A percentile compares a stretch with the other conserved stretches of the same genome.
Conservation (phyloP, 2,329 filamentous ascomycete species). For the Colletotrichum sp. region DNA sequence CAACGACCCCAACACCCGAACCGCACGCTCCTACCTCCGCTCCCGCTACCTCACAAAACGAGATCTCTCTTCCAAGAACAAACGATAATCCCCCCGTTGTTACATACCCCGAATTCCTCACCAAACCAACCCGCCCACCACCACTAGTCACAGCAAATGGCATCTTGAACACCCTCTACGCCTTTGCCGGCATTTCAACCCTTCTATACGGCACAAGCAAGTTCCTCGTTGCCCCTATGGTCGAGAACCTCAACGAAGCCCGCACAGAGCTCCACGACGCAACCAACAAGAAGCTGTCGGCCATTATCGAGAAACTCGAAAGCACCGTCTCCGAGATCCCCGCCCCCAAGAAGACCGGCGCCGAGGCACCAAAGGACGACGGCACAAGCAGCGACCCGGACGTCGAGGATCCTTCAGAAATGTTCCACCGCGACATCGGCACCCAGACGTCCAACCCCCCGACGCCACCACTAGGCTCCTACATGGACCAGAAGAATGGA, state of each 20-base stretch:
- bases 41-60: not conserved
- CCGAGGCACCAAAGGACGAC: constrained; percentile 17
- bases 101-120: constrained; percentile 74
- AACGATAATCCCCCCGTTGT: constrained; percentile 63
- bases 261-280: constrained; percentile 58
- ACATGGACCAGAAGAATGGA: not conserved
- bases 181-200: constrained; percentile 62
- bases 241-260: constrained; percentile 55
- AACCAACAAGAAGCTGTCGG: constrained; percentile 48
- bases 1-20: not conserved
- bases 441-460: constrained; percentile 69
- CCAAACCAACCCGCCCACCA: constrained; percentile 58
- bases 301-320: constrained; percentile 57
- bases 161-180: constrained; percentile 64
- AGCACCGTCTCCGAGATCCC: constrained; percentile 67
- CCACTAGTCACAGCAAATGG: constrained; percentile 67
- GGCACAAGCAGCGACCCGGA: constrained; percentile 42
- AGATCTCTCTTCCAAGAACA: constrained; percentile 20
- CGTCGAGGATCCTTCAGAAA: constrained; percentile 72
- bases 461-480: constrained; percentile 2
- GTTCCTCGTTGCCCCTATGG: constrained; percentile 70
- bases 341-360: constrained; percentile 40
- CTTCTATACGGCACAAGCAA: constrained; percentile 75
- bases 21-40: not conserved
- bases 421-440: constrained; percentile 82